Evolutionary conservation across 345 rosid genomes (phyloP).

Genomic region (Balakata baccata): DNA sequence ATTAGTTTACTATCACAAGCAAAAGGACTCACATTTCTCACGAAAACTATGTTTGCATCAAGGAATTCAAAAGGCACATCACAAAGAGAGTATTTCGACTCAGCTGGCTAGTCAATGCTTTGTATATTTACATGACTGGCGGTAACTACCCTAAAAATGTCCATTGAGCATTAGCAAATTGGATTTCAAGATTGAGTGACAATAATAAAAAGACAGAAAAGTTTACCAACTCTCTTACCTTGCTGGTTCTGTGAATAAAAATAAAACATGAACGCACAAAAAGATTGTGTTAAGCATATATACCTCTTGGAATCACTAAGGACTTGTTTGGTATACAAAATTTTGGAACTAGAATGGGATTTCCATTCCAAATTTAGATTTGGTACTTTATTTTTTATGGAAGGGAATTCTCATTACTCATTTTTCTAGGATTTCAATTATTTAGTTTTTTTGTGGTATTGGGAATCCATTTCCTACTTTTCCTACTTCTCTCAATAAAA

Average conservation of each 20-base stretch:
- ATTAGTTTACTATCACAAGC: not conserved
- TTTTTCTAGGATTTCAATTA: no score
- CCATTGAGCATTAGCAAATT: constrained; percentile 1
- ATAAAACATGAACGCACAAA: not conserved
- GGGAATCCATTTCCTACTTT: no score
- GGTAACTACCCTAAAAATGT: constrained; percentile 22
- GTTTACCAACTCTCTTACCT: constrained; percentile 26
- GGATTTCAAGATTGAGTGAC: constrained; percentile 1
- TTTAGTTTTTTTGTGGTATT: no score
- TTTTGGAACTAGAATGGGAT: no score
- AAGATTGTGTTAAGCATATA: not conserved
- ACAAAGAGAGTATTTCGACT: constrained; percentile 47
- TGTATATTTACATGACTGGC: constrained; percentile 20
- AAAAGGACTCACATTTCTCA: constrained; percentile 40
- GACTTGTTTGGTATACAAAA: no score
- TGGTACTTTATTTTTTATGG: no score
- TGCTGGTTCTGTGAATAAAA: constrained; percentile 11
- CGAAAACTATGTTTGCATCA: constrained; percentile 61
- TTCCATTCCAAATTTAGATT: no score
- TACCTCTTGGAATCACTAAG: constrained; percentile 35
- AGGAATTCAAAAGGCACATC: constrained; percentile 39
- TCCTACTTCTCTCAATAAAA: no score
- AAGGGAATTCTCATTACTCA: no score
- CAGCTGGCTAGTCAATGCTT: constrained; percentile 33
- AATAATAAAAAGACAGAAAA: not conserved